A percentile compares a stretch with the other conserved stretches of the same genome.
Conservation (phyloP, 192 early-diverging fungal species). For the Umbelopsis isabellina region DNA sequence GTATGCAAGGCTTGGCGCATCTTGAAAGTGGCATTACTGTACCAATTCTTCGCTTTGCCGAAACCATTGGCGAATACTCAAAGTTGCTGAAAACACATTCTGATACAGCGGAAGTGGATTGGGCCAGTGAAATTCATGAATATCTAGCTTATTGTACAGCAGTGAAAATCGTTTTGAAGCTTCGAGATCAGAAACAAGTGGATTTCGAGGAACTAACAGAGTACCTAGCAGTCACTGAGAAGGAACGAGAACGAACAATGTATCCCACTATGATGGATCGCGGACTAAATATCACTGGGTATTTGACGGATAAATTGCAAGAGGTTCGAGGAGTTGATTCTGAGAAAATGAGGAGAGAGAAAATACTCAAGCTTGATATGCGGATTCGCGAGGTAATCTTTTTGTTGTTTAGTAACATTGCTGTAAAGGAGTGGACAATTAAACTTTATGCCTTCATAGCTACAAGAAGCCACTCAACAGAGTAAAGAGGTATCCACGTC, state of each 20-base stretch:
- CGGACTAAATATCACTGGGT: conserved; percentile 62
- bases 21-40: conserved; percentile 86
- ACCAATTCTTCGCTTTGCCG: conserved; percentile 71
- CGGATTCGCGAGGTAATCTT: conserved; percentile 68
- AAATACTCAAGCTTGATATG: conserved; percentile 71
- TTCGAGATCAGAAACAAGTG: conserved; percentile 94
- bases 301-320: conserved; percentile 85
- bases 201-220: conserved; percentile 90
- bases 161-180: conserved; percentile 80
- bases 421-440: background rate
- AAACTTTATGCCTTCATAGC: conserved; percentile 48
- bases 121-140: conserved; percentile 80
- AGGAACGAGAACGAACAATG: conserved; percentile 75
- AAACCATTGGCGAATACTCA: conserved; percentile 70
- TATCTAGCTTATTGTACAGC: conserved; percentile 82
- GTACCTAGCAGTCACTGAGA: conserved; percentile 68
- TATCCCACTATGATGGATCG: conserved; percentile 60
- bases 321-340: conserved; percentile 88
- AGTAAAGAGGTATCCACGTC: conserved; percentile 68
- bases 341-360: conserved; percentile 80
- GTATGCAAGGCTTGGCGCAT: conserved; percentile 72
- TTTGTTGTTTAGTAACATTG: background rate
- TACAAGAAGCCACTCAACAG: conserved; percentile 78
- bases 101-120: conserved; percentile 64
- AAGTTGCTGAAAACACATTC: conserved; percentile 59